A percentile compares a stretch with the other conserved stretches of the same genome.
phyloP scores from a whole-genome alignment of 139 green algal genomes.

The Pycnococcus provasolii region DNA sequence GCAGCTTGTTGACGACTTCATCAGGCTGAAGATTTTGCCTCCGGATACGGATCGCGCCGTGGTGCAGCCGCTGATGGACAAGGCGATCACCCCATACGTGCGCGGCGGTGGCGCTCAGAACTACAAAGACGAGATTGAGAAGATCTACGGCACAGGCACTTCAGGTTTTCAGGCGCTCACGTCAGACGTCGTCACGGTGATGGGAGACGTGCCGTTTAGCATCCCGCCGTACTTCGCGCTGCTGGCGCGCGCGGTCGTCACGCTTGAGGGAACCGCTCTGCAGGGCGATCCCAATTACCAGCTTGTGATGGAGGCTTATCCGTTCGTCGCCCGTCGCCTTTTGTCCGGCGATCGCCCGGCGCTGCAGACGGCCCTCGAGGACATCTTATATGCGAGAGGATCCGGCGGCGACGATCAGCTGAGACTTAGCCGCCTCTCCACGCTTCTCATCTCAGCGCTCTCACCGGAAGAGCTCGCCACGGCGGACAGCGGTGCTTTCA shows the following conservation, averaged over 20 bases:
- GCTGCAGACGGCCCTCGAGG: slow-evolving; percentile 22
- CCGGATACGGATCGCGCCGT: slow-evolving; percentile 32
- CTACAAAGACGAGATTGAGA: slow-evolving; percentile 25
- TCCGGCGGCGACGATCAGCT: slow-evolving; percentile 26
- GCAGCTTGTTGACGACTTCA: slow-evolving; percentile 69
- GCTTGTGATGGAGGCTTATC: slow-evolving; percentile 56
- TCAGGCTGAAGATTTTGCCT: slow-evolving; percentile 65
- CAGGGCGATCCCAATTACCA: slow-evolving; percentile 60
- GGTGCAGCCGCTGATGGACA: slow-evolving; percentile 24
- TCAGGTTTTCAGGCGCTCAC: slow-evolving; percentile 29
- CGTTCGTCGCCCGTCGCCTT: slow-evolving; percentile 63
- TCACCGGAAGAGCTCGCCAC: slow-evolving; percentile 26
- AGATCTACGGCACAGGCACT: slow-evolving; percentile 27
- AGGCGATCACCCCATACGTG: slow-evolving; percentile 53
- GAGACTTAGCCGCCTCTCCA: slow-evolving; percentile 44
- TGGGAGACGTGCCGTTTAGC: slow-evolving; percentile 73
- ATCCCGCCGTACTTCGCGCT: slow-evolving; percentile 81
- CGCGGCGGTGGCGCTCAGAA: slow-evolving; percentile 58
- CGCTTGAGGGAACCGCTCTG: slow-evolving; percentile 65
- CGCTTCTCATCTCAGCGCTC: slow-evolving; percentile 63
- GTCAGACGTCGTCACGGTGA: slow-evolving; percentile 54
- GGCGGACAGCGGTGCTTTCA: slow-evolving; percentile 13
- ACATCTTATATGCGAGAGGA: slow-evolving; percentile 44
- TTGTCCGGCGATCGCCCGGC: slow-evolving; percentile 21
- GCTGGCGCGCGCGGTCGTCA: slow-evolving; percentile 56